Conservation (phyloP, 2,329 filamentous ascomycete genomes). For the Colletotrichum simmondsii region DNA sequence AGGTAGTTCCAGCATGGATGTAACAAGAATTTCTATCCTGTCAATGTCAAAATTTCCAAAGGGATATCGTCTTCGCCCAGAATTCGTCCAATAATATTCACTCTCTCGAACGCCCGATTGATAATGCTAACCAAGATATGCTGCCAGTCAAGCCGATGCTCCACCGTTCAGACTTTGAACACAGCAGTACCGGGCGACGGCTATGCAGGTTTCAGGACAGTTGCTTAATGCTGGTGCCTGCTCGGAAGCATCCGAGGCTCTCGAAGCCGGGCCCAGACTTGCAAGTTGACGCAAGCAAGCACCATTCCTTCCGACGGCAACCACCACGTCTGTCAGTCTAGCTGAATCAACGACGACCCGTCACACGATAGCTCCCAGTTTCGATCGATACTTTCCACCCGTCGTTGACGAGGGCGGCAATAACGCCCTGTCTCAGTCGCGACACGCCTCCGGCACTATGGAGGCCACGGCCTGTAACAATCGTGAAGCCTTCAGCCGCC, state of each 20-base stretch:
- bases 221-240: slow-evolving; percentile 22
- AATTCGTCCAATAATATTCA: background rate
- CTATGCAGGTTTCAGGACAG: slow-evolving; percentile 9
- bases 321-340: background rate
- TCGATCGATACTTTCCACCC: slow-evolving; percentile 85
- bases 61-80: background rate
- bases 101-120: background rate
- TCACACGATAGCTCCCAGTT: slow-evolving; percentile 77
- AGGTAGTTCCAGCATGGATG: background rate
- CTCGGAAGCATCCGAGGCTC: background rate
- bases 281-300: slow-evolving; percentile 10
- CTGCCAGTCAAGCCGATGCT: background rate
- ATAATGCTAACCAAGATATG: background rate
- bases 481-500: slow-evolving; percentile 69
- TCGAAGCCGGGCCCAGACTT: background rate
- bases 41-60: background rate
- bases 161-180: background rate
- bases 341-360: slow-evolving; percentile 59
- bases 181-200: background rate
- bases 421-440: slow-evolving; percentile 83
- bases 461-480: slow-evolving; percentile 84
- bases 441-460: slow-evolving; percentile 84
- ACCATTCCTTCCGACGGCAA: background rate
- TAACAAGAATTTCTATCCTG: background rate
- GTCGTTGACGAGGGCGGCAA: slow-evolving; percentile 76